These are phyloP conservation scores for Rachicladosporium sp. DNA, from an alignment of 2,329 filamentous ascomycete genomes.

Conservation along the genomic window DNA sequence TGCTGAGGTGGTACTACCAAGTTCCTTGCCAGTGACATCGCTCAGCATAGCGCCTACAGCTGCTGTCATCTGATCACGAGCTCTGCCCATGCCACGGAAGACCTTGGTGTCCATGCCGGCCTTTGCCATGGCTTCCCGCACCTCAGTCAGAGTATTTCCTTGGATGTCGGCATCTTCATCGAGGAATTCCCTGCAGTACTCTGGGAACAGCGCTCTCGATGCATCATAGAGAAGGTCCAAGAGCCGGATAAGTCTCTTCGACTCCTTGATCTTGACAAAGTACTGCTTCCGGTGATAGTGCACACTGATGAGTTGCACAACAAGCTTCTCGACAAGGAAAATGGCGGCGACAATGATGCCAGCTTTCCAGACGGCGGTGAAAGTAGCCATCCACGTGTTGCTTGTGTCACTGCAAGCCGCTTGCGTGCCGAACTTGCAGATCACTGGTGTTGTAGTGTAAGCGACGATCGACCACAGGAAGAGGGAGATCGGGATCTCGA, in stretches of 20 bases:
- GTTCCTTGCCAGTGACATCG: conserved; percentile 74
- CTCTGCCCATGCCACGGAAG: conserved; percentile 48
- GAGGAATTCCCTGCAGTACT: conserved; percentile 67
- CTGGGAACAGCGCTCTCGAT: conserved; percentile 66
- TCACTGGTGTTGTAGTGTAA: conserved; percentile 47
- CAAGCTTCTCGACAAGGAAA: conserved; percentile 54
- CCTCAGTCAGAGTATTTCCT: conserved; percentile 51
- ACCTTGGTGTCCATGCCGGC: conserved; percentile 54
- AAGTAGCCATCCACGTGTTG: conserved; percentile 20
- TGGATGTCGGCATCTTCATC: conserved; percentile 75
- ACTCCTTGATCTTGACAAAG: conserved; percentile 60
- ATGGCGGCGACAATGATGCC: conserved; percentile 51
- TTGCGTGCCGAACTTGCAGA: conserved; percentile 5
- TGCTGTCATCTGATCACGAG: conserved; percentile 74
- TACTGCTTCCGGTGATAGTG: conserved; percentile 65
- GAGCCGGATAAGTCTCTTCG: conserved; percentile 62
- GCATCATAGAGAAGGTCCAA: conserved; percentile 69
- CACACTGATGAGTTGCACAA: conserved; percentile 61
- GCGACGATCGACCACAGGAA: conserved; percentile 56
- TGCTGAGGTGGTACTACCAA: conserved; percentile 46
- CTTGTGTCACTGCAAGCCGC: background rate
- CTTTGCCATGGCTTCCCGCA: conserved; percentile 27
- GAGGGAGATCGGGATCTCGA: conserved; percentile 55
- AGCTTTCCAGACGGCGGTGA: conserved; percentile 48
- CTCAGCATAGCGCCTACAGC: conserved; percentile 75